Percentiles rank a stretch among this genome's conserved stretches.
Conservation (phyloP, 768 basidiomycete genomes). For the Termitomyces sp. region DNA sequence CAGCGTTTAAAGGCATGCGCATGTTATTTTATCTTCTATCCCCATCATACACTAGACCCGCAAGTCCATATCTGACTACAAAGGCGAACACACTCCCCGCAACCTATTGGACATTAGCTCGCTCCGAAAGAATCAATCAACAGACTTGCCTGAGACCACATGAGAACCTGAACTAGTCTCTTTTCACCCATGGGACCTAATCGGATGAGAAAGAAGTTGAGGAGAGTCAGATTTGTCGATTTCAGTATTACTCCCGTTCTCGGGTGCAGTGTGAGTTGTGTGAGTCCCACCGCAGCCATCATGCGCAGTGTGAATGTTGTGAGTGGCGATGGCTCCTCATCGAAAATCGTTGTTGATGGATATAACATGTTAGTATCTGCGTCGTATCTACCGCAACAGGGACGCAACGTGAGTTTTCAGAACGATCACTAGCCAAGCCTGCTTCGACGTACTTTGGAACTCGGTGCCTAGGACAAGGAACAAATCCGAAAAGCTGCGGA, state of each 20-base stretch:
- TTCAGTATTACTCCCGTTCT: constrained; percentile 56
- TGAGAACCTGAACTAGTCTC: constrained; percentile 65
- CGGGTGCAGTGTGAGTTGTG: constrained; percentile 54
- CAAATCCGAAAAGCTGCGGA: constrained; percentile 91
- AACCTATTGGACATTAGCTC: constrained; percentile 34
- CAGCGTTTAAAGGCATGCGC: neutral
- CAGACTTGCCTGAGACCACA: constrained; percentile 60
- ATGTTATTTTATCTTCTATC: constrained; percentile 62
- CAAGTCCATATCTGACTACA: constrained; percentile 83
- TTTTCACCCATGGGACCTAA: constrained; percentile 87
- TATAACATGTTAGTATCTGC: constrained; percentile 67
- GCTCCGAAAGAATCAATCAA: too few relatives aligned
- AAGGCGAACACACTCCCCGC: constrained; percentile 81
- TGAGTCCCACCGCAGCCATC: constrained; percentile 60
- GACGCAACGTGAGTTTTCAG: neutral
- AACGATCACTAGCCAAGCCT: constrained; percentile 1
- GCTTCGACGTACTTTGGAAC: constrained; percentile 66
- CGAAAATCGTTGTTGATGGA: constrained; percentile 67
- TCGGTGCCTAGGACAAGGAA: constrained; percentile 92
- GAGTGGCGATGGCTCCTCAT: constrained; percentile 49
- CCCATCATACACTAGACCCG: constrained; percentile 87
- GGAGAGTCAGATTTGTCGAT: constrained; percentile 85
- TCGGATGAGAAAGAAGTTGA: constrained; percentile 79
- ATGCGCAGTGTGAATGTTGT: constrained; percentile 52
- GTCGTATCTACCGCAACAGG: constrained; percentile 56